A percentile compares a stretch with the other conserved stretches of the same genome.
Conservation (phyloP, 2,329 filamentous ascomycete species). For the Graphilbum ipis-grandicollis region DNA sequence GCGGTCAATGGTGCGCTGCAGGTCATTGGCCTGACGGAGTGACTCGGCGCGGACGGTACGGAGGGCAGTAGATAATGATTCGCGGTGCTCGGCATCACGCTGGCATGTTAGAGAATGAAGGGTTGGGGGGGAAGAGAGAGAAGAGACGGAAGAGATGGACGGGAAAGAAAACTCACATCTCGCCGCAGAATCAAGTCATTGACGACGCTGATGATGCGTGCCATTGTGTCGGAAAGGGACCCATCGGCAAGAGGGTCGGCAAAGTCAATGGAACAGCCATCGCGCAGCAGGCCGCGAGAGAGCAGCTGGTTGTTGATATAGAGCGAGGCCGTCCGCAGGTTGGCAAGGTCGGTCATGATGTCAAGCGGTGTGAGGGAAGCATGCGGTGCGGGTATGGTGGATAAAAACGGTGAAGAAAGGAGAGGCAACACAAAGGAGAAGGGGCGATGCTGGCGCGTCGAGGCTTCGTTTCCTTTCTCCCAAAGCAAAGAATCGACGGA, state of each 20-base stretch:
- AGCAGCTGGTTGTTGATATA: slow-evolving; percentile 60
- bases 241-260: slow-evolving; percentile 40
- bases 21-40: slow-evolving; percentile 52
- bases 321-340: slow-evolving; percentile 47
- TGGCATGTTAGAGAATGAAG: slow-evolving; percentile 23
- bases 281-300: slow-evolving; percentile 45
- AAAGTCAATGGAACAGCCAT: slow-evolving; percentile 69
- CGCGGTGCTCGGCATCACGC: slow-evolving; percentile 80
- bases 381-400: neutral
- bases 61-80: slow-evolving; percentile 63
- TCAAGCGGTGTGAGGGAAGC: neutral
- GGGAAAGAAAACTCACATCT: slow-evolving; percentile 47
- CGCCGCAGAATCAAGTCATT: slow-evolving; percentile 83
- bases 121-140: no score
- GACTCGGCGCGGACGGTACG: slow-evolving; percentile 60
- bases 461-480: no score
- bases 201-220: slow-evolving; percentile 75
- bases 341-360: slow-evolving; percentile 39
- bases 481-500: no score
- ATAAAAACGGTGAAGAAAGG: neutral
- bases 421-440: no score
- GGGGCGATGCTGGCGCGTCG: no score
- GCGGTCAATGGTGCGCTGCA: slow-evolving; percentile 39
- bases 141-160: neutral
- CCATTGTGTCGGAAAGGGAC: slow-evolving; percentile 39